Evolutionary conservation across 345 rosid genomes (phyloP), one percentile per base, ranked within the genome.

Genomic region (Boechera divaricarpa): DNA sequence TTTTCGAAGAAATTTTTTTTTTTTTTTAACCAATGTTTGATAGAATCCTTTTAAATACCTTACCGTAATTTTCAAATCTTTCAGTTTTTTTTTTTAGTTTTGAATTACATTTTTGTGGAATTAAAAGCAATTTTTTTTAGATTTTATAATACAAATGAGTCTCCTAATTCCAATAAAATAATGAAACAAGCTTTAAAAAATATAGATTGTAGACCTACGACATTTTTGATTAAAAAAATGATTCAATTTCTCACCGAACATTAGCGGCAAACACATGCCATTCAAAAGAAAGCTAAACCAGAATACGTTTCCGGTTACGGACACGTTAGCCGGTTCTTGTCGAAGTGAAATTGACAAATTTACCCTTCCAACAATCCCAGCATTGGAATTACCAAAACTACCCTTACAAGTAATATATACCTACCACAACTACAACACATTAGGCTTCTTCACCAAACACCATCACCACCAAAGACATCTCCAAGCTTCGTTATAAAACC

Each of bases 381-480:
- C 28, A n/a, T 1, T 0, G 0, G 1, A 36, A 33, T 29, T 64
- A 57, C 77, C 68, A 21, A 59, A 36, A 78, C 0, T 51, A 73
- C 74, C 81, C 77, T 72, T 31, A 7, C 1, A 32, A 4, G 54
- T 42, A 35, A 72, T 39, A 35, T 39, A 26, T 36, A 78, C 81
- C 77, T 72, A 72, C 81, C 74, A 18, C 81, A 35, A n/a, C 41
- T 42, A 65, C 59, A 77, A 29, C 68, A 42, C 52, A 63, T 26
- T 7, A 38, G 63, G 38, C 38, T 58, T 61, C 52, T 36, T 55
- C 81, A 79, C 82, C 82, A 67, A 78, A 79, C 82, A 73, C 74
- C 42, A 66, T 53, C 31, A 72, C 31, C 56, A 48, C 9, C 44
- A 33, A 54, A 28, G 31, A 8, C 28, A n/a, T 33, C 60, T 51